These are phyloP conservation scores for Cladosporium sp. DNA, from an alignment of 2,329 filamentous ascomycete species.

Conservation along the genomic window DNA sequence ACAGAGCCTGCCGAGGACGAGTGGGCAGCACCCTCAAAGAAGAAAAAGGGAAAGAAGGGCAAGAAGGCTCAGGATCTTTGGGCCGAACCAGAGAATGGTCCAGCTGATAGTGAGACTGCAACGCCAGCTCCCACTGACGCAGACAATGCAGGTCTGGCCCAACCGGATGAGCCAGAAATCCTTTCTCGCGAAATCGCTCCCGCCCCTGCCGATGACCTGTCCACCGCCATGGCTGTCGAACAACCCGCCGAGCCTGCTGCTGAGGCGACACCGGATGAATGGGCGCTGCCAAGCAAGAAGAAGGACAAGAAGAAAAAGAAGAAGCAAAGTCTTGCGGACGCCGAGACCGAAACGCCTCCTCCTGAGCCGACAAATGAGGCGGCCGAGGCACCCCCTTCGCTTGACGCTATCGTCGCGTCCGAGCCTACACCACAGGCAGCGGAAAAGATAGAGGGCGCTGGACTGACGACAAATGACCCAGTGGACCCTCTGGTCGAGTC, in stretches of 20 bases:
- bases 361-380: neutral
- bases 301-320: conserved; percentile 27
- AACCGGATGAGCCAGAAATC: neutral
- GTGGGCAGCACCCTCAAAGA: conserved; percentile 13
- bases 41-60: conserved; percentile 20
- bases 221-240: neutral
- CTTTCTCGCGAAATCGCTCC: neutral
- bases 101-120: neutral
- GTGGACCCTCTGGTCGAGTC: conserved; percentile 17
- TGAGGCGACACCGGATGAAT: neutral
- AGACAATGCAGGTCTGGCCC: too few species aligned
- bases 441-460: conserved; percentile 9
- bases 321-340: neutral
- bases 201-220: neutral
- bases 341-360: neutral
- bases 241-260: neutral
- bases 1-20: conserved; percentile 7
- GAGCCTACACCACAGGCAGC: neutral
- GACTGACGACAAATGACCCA: conserved; percentile 16
- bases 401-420: neutral
- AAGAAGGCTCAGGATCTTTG: conserved; percentile 13
- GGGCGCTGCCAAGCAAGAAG: conserved; percentile 5
- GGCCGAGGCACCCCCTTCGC: neutral
- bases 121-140: neutral
- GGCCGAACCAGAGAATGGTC: neutral